Evolutionary conservation across 495 filamentous ascomycete genomes (phyloP).

Genomic region (Immersiella caudata): DNA sequence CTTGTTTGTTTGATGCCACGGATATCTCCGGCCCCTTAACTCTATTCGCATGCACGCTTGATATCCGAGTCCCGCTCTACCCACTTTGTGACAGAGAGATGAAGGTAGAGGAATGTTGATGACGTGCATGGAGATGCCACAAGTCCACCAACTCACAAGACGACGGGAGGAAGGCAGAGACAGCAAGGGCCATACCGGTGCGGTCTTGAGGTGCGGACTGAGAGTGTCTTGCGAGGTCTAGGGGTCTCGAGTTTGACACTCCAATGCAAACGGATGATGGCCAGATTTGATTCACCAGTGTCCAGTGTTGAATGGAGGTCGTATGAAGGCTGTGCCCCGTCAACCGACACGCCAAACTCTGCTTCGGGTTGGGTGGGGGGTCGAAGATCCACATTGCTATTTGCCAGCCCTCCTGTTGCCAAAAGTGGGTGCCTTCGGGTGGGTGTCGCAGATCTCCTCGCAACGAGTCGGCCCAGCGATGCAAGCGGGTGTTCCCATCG

Average conservation of each 20-base stretch:
- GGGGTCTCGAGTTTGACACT: too few relatives aligned
- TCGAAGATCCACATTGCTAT: background rate
- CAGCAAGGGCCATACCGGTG: too few relatives aligned
- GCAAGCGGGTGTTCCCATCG: background rate
- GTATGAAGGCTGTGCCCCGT: background rate
- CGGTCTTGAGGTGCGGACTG: background rate
- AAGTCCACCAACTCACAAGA: too few relatives aligned
- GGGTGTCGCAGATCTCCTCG: conserved; percentile 17
- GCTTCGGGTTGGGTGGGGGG: background rate
- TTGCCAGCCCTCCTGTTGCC: conserved; percentile 7
- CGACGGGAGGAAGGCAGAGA: too few relatives aligned
- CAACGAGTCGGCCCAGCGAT: conserved; percentile 14
- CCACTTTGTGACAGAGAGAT: conserved; percentile 3
- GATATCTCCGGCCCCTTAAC: background rate
- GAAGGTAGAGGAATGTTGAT: conserved; percentile 1
- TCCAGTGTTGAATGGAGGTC: background rate
- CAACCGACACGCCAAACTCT: background rate
- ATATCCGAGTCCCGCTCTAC: background rate
- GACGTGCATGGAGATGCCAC: background rate
- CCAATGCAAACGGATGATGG: too few relatives aligned
- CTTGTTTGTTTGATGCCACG: background rate
- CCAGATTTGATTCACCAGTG: too few relatives aligned
- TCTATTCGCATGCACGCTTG: background rate
- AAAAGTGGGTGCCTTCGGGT: conserved; percentile 7
- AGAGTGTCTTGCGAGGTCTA: too few relatives aligned